Evolutionary conservation across 176 grass and related monocot species (phyloP), one percentile per base, ranked within the genome.

Genomic region (Elaeis guineensis): DNA sequence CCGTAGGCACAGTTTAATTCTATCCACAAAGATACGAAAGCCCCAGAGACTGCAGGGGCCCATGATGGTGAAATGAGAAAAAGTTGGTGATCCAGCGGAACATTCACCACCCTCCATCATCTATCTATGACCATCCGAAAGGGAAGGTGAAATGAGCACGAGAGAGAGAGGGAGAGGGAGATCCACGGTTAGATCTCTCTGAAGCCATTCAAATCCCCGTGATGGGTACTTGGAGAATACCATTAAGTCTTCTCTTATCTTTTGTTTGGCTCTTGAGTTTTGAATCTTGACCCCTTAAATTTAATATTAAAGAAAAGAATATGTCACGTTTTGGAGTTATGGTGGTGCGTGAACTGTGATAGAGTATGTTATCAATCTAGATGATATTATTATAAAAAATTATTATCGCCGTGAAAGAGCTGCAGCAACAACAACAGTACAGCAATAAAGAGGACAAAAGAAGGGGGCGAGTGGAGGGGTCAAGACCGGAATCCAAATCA

Each of bases 371-470:
- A 44, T 14, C 11, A 12, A 44, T 44, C 2, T 44, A 44, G 35
- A 2, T 44, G 14, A 12, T 39, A 3, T 44, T 12, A 44, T 44
- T 44, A 44, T 44, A 44, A 23, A 23, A 23, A 12, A 44, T 44
- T 35, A 35, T 35, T 35, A 35, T 65, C 25, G 50, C 65, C 72
- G 23, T 23, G 23, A 23, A 23, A 23, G 23, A 23, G 23, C 23
- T 23, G 23, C 23, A 75, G 56, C 52, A 66, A 66, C 23, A 56
- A 56, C 32, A 74, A 19, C 11, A 4, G 62, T n/a, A 25, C 51
- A 58, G 61, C 22, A 51, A 57, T 28, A 74, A 65, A 59, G 24
- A 75, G n/a, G 51, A 58, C 72, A 66, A 75, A 74, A 75, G 19
- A 65, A 52, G 32, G 32, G 35, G 35, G 1, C 35, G 35, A 44